Evolutionary conservation across 441 rosid species (phyloP).

Genomic region (Populus tomentosa): DNA sequence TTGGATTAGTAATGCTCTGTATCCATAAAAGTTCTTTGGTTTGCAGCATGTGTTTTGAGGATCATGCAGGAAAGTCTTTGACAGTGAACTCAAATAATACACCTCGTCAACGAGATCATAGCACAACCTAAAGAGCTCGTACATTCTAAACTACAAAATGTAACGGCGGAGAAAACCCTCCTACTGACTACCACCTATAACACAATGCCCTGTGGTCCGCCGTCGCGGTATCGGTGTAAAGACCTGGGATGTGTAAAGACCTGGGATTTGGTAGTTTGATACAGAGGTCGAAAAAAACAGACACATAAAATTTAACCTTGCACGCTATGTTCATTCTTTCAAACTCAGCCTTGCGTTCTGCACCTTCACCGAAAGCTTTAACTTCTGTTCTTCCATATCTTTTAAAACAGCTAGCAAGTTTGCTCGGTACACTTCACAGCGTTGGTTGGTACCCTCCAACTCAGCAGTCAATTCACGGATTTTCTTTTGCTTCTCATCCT

Average conservation of each 20-base stretch:
- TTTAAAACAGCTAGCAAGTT: conserved; percentile 56
- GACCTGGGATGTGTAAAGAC: background rate
- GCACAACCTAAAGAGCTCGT: background rate
- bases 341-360: conserved; percentile 65
- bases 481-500: conserved; percentile 65
- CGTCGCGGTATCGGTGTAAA: no score
- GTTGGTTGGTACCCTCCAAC: conserved; percentile 52
- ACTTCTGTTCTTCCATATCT: conserved; percentile 75
- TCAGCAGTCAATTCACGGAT: conserved; percentile 46
- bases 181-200: background rate
- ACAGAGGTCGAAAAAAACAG: background rate
- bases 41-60: no score
- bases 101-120: background rate
- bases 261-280: background rate
- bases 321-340: conserved; percentile 37
- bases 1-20: no score
- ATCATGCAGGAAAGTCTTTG: no score
- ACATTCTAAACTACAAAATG: background rate
- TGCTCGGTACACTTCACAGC: conserved; percentile 62
- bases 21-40: no score
- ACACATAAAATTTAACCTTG: background rate
- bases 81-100: no score
- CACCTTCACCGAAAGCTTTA: conserved; percentile 67
- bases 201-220: background rate
- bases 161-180: background rate